Evolutionary conservation across 2,329 filamentous ascomycete species (phyloP).

Genomic region (Colletotrichum abscissum): DNA sequence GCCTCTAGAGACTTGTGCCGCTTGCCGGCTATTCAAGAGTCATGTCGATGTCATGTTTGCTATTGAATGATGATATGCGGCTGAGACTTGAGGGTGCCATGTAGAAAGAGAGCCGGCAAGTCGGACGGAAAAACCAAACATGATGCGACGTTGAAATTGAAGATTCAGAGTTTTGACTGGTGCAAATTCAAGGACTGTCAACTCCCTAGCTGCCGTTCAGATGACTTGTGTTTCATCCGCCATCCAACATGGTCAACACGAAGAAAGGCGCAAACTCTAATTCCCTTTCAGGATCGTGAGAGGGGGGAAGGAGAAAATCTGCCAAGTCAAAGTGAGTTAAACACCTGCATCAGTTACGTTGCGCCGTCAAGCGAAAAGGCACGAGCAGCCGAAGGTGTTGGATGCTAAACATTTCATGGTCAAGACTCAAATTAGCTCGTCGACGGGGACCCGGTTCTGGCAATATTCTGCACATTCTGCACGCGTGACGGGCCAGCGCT

Average conservation of each 20-base stretch:
- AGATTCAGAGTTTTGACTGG: conserved; percentile 18
- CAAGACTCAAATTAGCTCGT: not conserved
- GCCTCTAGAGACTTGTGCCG: not conserved
- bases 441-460: not conserved
- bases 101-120: not conserved
- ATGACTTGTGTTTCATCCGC: conserved; percentile 17
- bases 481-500: not conserved
- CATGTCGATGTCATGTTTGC: not conserved
- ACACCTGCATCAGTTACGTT: not conserved
- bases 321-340: not conserved
- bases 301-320: conserved; percentile 4
- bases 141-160: conserved; percentile 14
- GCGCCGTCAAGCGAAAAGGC: not conserved
- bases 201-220: not conserved
- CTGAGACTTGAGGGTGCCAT: not conserved
- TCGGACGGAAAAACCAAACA: not conserved
- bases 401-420: not conserved
- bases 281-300: not conserved
- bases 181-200: conserved; percentile 15
- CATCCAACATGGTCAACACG: conserved; percentile 1
- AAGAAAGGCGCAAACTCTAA: conserved; percentile 12
- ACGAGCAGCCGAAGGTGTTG: not conserved
- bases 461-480: not conserved
- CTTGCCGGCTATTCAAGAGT: not conserved
- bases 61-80: not conserved